phyloP scores from a whole-genome alignment of 305 asterid genomes.

The Euphrasia arctica region DNA sequence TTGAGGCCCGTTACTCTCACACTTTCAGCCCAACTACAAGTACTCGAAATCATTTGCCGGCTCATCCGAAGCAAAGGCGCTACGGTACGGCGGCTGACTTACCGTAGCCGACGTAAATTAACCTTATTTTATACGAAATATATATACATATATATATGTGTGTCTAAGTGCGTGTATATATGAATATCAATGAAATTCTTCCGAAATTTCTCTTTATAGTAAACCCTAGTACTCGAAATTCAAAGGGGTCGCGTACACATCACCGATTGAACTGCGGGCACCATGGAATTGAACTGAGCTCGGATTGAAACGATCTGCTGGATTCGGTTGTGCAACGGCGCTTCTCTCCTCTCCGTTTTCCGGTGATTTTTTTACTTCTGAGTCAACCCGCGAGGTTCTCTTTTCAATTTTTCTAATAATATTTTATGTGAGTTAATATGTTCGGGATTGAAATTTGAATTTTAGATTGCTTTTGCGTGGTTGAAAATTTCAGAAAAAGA shows the following conservation, averaged over 20 bases:
- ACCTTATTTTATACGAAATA: not conserved
- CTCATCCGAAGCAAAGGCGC: not conserved
- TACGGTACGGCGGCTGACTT: not conserved
- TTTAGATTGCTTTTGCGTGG: not conserved
- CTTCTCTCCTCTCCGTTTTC: not conserved
- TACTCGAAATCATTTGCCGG: not conserved
- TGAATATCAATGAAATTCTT: not conserved
- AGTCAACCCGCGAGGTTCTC: not conserved
- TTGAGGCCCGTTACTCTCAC: not conserved
- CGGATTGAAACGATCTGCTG: slow-evolving; percentile 1
- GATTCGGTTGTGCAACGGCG: not conserved
- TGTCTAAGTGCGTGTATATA: not conserved
- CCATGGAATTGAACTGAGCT: not conserved
- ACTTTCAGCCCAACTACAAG: not conserved
- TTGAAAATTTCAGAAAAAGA: not conserved
- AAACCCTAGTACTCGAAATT: not conserved
- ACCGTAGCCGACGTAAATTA: not conserved
- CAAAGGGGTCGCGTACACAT: not conserved
- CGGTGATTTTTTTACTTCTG: not conserved
- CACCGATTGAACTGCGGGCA: not conserved
- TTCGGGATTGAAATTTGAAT: not conserved
- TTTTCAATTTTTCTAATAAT: not conserved
- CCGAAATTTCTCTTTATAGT: not conserved
- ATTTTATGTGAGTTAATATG: not conserved
- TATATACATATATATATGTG: too few relatives aligned